Base-by-base conservation (phyloP, 2,329 filamentous ascomycete genomes). In the Nemania sp. region DNA sequence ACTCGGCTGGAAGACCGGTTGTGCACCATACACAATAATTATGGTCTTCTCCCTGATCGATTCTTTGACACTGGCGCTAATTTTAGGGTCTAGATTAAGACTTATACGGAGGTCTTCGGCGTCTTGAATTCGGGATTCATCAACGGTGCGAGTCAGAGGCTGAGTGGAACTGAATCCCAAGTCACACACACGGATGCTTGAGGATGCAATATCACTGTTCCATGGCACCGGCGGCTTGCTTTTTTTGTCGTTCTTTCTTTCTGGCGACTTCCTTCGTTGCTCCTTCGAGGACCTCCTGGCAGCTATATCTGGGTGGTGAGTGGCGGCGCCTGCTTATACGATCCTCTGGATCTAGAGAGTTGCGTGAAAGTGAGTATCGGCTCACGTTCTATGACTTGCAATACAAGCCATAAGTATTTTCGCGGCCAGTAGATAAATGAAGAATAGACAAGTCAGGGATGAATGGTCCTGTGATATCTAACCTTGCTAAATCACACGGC, bases 1-100 rank as follows among this genome's bases (percentile, higher is more conserved):
- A 34, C 17, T 10, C 18, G 7, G 20, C 2, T 3, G 4, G 37
- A 6, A 20, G 20, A 21, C 46, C 17, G 46, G 25, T 20, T 37
- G 46, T 35, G 32, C 32, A 49, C 48, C n/a, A 51, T 17, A 51
- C 48, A 51, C 34, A n/a, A n/a, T 5, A 17, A n/a, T 51, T 51
- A n/a, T n/a, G 11, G 39, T 51, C 20, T 51, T 40, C 11, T 51
- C 35, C 21, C 35, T 51, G 15, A 51, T 40, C n/a, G 34, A 51
- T 25, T 29, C 7, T 7, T 39, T 40, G 2, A 51, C 48, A 40
- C 18, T 51, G 35, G 48, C 9, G 7, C 25, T 6, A 18, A 25
- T 13, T 34, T 49, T 35, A 7, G 46, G n/a, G 7, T 9, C 15
- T 5, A 37, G 46, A 35, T 10, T 10, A 11, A 37, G 46, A 13